Evolutionary conservation across 495 filamentous ascomycete genomes (phyloP), one percentile per base, ranked within the genome.

Genomic region (Aspergillus ostianus): DNA sequence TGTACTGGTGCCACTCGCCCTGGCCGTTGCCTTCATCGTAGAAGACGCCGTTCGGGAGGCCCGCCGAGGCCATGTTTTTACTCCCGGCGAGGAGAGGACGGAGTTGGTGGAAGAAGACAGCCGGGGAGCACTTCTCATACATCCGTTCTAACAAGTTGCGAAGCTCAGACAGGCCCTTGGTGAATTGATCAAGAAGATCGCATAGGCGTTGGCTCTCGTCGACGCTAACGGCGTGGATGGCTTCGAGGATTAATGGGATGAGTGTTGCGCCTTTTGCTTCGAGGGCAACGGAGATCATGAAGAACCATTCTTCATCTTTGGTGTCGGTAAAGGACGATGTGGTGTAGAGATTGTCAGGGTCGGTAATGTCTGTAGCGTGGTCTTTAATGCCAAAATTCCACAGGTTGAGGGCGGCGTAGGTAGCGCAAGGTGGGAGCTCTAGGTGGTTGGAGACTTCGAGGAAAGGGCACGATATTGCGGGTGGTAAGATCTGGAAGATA

Each of bases 231-330:
- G 93, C 92, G 27, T 79, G 79, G 49, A 97, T 92, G 5, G 93
- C 91, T 21, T 87, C 81, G 29, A 96, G 80, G 90, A 97, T 96
- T 19, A 93, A 70, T 0, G 90, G 85, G 47, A 98, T 85, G 55
- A 91, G 87, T 32, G 89, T 88, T 5, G 84, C 93, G 30, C 91
- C 93, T 52, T 90, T 85, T 57, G 93, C 93, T 78, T 98, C 94
- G 65, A 98, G 94, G 53, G 93, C 94, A 3, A 96, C 90, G 0
- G 92, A 96, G 47, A 98, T 84, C 13, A 97, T 82, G 69, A 96
- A 96, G 71, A 98, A 98, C 94, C 94, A 98, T 55, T 93, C 93
- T 71, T 98, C 94, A 64, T 98, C 94, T 45, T 93, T 81, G 12
- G 91, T 90, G 20, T 90, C 94, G 15, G 95, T 98, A 69, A 97